Conservation (phyloP, 2,329 filamentous ascomycete species). For the Helotiales sp. region DNA sequence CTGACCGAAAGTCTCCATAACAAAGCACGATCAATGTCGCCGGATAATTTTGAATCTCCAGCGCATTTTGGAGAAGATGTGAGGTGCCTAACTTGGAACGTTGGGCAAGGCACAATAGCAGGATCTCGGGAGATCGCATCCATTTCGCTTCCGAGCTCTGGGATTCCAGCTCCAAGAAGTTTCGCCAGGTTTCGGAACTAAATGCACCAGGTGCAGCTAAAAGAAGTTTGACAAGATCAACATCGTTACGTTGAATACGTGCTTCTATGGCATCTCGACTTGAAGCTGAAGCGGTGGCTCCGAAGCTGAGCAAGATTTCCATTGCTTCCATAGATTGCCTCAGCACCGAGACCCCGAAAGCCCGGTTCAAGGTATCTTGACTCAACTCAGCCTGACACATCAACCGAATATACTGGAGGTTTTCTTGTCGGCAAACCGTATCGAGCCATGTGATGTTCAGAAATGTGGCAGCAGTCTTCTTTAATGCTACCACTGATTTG, state of each 20-base stretch:
- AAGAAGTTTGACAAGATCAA: slow-evolving; percentile 10
- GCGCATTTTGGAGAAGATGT: slow-evolving; percentile 9
- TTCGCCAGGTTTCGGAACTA: slow-evolving; percentile 7
- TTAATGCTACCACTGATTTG: background rate
- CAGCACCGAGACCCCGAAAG: slow-evolving; percentile 10
- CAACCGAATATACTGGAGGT: slow-evolving; percentile 15
- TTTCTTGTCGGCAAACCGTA: slow-evolving; percentile 2
- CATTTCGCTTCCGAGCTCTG: slow-evolving; percentile 1
- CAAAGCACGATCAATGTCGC: slow-evolving; percentile 13
- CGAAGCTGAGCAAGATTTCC: slow-evolving; percentile 16
- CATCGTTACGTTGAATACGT: slow-evolving; percentile 6
- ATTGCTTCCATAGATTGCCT: slow-evolving; percentile 10
- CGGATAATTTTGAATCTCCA: slow-evolving; percentile 11
- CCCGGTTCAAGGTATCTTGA: slow-evolving; percentile 8
- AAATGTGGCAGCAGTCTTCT: slow-evolving; percentile 2
- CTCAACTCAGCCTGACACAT: slow-evolving; percentile 14
- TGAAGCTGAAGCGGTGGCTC: slow-evolving; percentile 3
- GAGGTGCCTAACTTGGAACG: slow-evolving; percentile 3
- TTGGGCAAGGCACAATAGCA: slow-evolving; percentile 12
- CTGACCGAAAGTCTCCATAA: slow-evolving; percentile 3
- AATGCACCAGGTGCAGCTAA: slow-evolving; percentile 15
- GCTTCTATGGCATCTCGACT: slow-evolving; percentile 9
- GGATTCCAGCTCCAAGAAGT: slow-evolving; percentile 9
- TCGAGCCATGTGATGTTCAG: slow-evolving; percentile 14
- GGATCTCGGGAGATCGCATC: background rate